Conservation (phyloP, 2,329 filamentous ascomycete genomes). For the Incumbomyces lentus region DNA sequence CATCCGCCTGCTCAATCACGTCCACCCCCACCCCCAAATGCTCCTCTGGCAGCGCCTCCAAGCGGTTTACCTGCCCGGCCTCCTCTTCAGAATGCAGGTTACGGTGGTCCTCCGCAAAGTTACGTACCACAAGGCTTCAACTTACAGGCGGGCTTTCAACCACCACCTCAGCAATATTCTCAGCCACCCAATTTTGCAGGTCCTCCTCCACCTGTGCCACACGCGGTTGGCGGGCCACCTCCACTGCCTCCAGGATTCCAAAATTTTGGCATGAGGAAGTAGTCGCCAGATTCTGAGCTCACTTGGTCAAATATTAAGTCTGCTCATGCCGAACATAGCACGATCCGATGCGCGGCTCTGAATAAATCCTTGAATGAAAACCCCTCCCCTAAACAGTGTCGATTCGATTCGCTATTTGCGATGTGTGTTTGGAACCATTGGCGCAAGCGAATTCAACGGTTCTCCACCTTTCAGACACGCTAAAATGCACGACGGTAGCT, state of each 20-base stretch:
- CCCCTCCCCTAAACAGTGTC: no score
- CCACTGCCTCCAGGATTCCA: conserved; percentile 34
- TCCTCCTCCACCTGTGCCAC: conserved; percentile 29
- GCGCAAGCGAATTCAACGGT: no score
- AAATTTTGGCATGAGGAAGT: conserved; percentile 12
- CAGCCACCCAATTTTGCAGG: conserved; percentile 39
- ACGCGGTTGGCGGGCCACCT: neutral
- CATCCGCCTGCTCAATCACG: conserved; percentile 32
- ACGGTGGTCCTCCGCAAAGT: conserved; percentile 53
- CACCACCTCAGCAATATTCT: conserved; percentile 28
- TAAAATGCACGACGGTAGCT: no score
- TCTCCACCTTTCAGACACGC: no score
- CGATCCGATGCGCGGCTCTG: no score
- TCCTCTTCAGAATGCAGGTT: conserved; percentile 57
- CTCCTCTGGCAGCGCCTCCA: conserved; percentile 36
- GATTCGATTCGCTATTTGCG: no score
- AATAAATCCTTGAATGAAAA: no score
- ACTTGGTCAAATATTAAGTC: no score
- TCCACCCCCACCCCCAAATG: conserved; percentile 50
- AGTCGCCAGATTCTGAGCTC: neutral
- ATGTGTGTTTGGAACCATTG: no score
- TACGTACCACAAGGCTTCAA: conserved; percentile 38
- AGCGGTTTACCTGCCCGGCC: conserved; percentile 55
- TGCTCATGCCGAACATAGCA: no score
- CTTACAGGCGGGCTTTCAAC: conserved; percentile 29